phyloP scores from a whole-genome alignment of 495 filamentous ascomycete genomes.

The Amphirosellinia nigrospora region DNA sequence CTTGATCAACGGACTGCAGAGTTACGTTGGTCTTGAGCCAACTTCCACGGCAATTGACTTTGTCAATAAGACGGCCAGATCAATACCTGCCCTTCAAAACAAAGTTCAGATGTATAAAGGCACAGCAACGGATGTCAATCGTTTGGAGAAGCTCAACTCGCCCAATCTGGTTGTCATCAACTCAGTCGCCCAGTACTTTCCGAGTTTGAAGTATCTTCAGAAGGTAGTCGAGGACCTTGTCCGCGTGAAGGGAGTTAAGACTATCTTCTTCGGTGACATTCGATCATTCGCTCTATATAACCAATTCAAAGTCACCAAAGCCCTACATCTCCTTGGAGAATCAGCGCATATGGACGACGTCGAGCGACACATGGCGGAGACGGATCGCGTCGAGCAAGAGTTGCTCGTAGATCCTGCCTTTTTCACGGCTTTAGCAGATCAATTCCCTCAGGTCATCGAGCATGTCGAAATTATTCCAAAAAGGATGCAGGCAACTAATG shows the following conservation, averaged over 20 bases:
- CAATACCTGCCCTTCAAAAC: neutral
- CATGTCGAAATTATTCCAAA: constrained; percentile 34
- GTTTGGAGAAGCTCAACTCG: neutral
- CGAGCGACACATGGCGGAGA: constrained; percentile 11
- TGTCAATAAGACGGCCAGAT: constrained; percentile 4
- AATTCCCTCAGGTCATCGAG: constrained; percentile 18
- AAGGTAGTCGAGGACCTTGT: constrained; percentile 26
- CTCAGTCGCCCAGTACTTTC: constrained; percentile 25
- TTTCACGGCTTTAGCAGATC: constrained; percentile 16
- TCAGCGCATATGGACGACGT: constrained; percentile 3
- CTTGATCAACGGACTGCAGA: constrained; percentile 14
- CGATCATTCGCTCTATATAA: constrained; percentile 29
- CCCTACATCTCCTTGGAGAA: constrained; percentile 9
- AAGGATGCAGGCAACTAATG: constrained; percentile 32
- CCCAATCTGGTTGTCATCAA: constrained; percentile 6
- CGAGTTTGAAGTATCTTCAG: constrained; percentile 22
- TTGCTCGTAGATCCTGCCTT: constrained; percentile 26
- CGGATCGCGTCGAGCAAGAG: constrained; percentile 20
- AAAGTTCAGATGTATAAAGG: neutral
- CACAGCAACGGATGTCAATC: constrained; percentile 14
- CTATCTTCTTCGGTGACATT: constrained; percentile 32
- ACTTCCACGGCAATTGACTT: constrained; percentile 17
- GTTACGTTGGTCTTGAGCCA: constrained; percentile 32
- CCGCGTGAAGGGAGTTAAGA: constrained; percentile 16
- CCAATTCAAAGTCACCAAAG: constrained; percentile 26